phyloP scores from a whole-genome alignment of 2,329 filamentous ascomycete genomes.

The Beauveria sp. region DNA sequence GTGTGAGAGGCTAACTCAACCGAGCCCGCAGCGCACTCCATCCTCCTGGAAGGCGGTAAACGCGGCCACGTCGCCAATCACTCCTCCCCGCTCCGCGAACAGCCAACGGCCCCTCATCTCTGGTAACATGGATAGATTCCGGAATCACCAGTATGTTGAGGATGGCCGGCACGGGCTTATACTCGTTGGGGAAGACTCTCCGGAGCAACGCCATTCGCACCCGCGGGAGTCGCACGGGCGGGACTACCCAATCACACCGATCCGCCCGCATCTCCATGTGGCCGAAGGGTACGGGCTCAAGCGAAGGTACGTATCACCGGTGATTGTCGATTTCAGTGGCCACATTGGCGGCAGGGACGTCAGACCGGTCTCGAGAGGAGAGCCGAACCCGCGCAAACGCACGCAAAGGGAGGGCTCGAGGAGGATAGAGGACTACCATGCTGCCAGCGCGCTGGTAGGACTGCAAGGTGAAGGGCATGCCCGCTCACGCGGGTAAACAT shows the following conservation, averaged over 20 bases:
- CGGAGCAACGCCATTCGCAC: background rate
- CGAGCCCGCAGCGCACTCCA: conserved; percentile 1
- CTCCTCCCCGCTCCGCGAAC: background rate
- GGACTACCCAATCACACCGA: background rate
- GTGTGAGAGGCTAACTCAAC: background rate
- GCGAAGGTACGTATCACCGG: conserved; percentile 2
- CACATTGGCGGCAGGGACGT: background rate
- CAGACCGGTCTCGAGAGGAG: background rate
- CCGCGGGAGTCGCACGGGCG: background rate
- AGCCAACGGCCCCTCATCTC: conserved; percentile 2
- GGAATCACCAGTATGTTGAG: conserved; percentile 3
- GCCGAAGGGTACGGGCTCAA: conserved; percentile 1
- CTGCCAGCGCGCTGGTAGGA: conserved; percentile 13
- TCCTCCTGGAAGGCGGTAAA: conserved; percentile 11
- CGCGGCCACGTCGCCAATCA: conserved; percentile 15
- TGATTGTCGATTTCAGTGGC: background rate
- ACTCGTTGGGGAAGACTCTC: background rate
- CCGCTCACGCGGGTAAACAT: background rate
- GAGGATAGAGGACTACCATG: conserved; percentile 11
- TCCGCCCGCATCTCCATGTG: background rate
- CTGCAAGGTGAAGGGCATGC: conserved; percentile 9
- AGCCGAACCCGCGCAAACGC: background rate
- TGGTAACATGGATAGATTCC: conserved; percentile 10
- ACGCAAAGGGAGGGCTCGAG: background rate
- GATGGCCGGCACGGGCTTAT: background rate